phyloP scores from a whole-genome alignment of 2,329 filamentous ascomycete genomes.

The Phyllosticta capitalensis region DNA sequence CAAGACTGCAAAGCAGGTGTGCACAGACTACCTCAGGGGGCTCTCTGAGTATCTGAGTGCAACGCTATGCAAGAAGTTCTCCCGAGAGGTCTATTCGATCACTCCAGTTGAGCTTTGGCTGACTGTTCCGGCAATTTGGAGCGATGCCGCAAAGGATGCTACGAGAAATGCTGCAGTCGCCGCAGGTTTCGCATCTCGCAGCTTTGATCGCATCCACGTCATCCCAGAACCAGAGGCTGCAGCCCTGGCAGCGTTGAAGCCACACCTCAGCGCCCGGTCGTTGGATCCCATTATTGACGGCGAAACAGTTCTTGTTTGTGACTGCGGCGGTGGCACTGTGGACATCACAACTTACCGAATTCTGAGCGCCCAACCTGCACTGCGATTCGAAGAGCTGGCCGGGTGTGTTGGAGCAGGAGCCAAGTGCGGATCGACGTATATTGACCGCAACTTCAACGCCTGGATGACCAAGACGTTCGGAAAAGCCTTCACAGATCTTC shows the following conservation, averaged over 20 bases:
- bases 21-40: slow-evolving; percentile 8
- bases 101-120: slow-evolving; percentile 72
- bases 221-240: slow-evolving; percentile 75
- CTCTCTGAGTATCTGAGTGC: background rate
- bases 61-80: slow-evolving; percentile 1
- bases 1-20: slow-evolving; percentile 11
- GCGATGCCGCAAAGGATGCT: slow-evolving; percentile 74
- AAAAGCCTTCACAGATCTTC: slow-evolving; percentile 70
- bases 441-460: slow-evolving; percentile 68
- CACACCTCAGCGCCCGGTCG: slow-evolving; percentile 28
- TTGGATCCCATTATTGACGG: slow-evolving; percentile 68
- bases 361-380: slow-evolving; percentile 59
- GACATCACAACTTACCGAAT: slow-evolving; percentile 79
- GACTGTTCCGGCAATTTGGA: slow-evolving; percentile 78
- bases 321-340: slow-evolving; percentile 51
- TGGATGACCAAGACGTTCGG: slow-evolving; percentile 55
- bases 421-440: slow-evolving; percentile 66
- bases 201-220: slow-evolving; percentile 55
- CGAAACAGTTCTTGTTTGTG: slow-evolving; percentile 49
- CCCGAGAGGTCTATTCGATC: slow-evolving; percentile 24
- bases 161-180: slow-evolving; percentile 68
- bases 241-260: slow-evolving; percentile 67
- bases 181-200: slow-evolving; percentile 64
- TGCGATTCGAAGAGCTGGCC: slow-evolving; percentile 47
- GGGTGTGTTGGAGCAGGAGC: slow-evolving; percentile 62